Conservation (phyloP, 2,329 filamentous ascomycete species). For the Fusarium neocosmosporiellum region DNA sequence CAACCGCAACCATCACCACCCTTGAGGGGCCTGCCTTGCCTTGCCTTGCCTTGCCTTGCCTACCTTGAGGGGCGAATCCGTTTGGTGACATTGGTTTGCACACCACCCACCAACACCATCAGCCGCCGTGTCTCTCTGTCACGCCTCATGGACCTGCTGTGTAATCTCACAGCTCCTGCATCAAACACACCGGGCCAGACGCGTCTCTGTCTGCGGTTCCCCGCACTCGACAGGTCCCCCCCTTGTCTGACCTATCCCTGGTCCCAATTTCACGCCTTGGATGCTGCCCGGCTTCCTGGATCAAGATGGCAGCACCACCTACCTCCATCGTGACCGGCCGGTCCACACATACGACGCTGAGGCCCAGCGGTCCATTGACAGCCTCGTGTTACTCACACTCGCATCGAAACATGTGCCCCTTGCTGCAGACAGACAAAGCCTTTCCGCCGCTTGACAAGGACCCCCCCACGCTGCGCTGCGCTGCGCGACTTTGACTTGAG, state of each 20-base stretch:
- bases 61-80: conserved; percentile 5
- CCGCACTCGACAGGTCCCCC: conserved; percentile 32
- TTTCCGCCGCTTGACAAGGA: conserved; percentile 26
- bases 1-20: conserved; percentile 6
- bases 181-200: conserved; percentile 18
- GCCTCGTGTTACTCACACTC: conserved; percentile 35
- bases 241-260: conserved; percentile 21
- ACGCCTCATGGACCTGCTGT: conserved; percentile 24
- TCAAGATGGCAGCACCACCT: conserved; percentile 33
- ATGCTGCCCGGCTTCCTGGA: conserved; percentile 25
- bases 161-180: conserved; percentile 39
- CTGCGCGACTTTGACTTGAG: conserved; percentile 13
- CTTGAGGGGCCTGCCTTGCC: background rate
- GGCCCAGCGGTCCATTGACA: conserved; percentile 33
- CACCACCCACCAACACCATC: conserved; percentile 35
- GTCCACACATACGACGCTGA: conserved; percentile 16
- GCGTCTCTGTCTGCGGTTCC: conserved; percentile 31
- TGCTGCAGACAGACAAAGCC: conserved; percentile 19
- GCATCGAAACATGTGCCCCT: conserved; percentile 27
- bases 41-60: background rate
- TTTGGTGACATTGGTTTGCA: conserved; percentile 23
- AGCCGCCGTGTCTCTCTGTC: conserved; percentile 4
- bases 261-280: conserved; percentile 16
- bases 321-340: conserved; percentile 7
- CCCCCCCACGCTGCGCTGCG: conserved; percentile 22